Conservation (phyloP, 306 rosid species). For the Elaeagnus macrophylla region DNA sequence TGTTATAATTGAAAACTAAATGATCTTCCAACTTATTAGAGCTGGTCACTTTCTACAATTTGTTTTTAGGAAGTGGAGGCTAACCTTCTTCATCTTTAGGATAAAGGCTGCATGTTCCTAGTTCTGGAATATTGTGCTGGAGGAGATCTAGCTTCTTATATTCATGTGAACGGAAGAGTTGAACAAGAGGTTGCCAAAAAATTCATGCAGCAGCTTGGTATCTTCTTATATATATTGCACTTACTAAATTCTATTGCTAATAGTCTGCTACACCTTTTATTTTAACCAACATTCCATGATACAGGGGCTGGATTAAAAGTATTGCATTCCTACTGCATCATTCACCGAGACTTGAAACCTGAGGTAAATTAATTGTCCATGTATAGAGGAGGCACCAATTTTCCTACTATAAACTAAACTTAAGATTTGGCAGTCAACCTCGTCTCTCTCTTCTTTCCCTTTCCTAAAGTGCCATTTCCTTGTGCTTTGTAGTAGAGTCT, state of each 20-base stretch:
- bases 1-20: not conserved
- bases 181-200: conserved; percentile 36
- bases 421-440: too few relatives aligned
- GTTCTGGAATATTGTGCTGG: conserved; percentile 55
- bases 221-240: conserved; percentile 8
- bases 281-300: conserved; percentile 1
- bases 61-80: not conserved
- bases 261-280: not conserved
- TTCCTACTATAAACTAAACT: too few relatives aligned
- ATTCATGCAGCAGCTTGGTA: conserved; percentile 64
- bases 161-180: conserved; percentile 42
- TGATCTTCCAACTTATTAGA: not conserved
- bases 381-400: not conserved
- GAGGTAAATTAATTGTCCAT: conserved; percentile 24
- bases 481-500: too few relatives aligned
- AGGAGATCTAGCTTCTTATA: conserved; percentile 49
- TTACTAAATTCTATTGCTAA: not conserved
- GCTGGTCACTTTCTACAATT: not conserved
- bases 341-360: conserved; percentile 60
- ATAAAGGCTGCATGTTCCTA: conserved; percentile 33
- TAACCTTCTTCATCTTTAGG: conserved; percentile 19
- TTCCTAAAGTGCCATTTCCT: too few relatives aligned
- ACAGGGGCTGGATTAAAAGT: conserved; percentile 45
- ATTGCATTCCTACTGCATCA: conserved; percentile 33
- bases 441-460: too few relatives aligned